These are phyloP conservation scores for Pyrenopolyporus hunteri DNA, from an alignment of 495 filamentous ascomycete species.

Conservation along the genomic window DNA sequence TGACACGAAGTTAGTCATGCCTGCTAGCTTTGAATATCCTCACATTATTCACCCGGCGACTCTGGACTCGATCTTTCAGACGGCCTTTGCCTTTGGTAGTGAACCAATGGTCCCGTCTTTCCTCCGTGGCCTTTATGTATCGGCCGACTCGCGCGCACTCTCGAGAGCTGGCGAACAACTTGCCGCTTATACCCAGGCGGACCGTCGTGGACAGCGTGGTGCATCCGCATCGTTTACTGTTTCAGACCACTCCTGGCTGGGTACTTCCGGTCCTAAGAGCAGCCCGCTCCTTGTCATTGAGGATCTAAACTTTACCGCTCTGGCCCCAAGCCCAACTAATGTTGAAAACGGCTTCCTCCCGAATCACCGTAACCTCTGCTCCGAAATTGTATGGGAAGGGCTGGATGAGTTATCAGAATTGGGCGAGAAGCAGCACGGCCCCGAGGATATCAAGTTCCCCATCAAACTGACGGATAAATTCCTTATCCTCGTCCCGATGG, in stretches of 20 bases:
- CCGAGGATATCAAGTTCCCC: neutral
- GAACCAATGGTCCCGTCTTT: conserved; percentile 36
- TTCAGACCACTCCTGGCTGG: conserved; percentile 22
- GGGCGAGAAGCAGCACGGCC: neutral
- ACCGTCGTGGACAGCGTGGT: conserved; percentile 6
- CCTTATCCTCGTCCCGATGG: conserved; percentile 23
- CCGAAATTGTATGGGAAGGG: conserved; percentile 40
- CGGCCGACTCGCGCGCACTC: conserved; percentile 9
- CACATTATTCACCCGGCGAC: conserved; percentile 54
- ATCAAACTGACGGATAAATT: neutral
- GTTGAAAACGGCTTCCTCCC: conserved; percentile 36
- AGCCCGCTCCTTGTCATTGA: conserved; percentile 20
- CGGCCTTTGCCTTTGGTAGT: conserved; percentile 25
- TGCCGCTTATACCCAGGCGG: conserved; percentile 10
- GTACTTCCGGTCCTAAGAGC: neutral
- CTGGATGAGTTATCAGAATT: conserved; percentile 1
- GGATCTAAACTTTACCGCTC: conserved; percentile 26
- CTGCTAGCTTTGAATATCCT: conserved; percentile 46
- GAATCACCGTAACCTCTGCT: conserved; percentile 42
- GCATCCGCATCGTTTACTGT: conserved; percentile 27
- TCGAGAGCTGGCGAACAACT: conserved; percentile 10
- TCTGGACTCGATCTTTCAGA: conserved; percentile 43
- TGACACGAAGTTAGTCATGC: conserved; percentile 50
- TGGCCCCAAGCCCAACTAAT: neutral
- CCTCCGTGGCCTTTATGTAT: conserved; percentile 33